Evolutionary conservation across 2,329 filamentous ascomycete species (phyloP).

Genomic region (Pestalotiopsis sp.): DNA sequence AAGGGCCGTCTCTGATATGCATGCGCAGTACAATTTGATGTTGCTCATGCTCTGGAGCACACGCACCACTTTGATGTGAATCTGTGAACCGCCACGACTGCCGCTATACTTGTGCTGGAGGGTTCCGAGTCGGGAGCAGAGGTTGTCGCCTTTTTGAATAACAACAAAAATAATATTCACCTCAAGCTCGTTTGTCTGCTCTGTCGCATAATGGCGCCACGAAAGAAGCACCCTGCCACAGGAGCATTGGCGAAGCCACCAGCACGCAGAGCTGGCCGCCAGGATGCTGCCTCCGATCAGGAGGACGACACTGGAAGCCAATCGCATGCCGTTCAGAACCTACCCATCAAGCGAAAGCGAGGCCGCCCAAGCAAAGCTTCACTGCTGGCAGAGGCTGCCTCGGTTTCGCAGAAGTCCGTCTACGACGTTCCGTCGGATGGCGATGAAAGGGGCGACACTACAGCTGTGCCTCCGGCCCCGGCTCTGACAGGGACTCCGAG

Average conservation of each 20-base stretch:
- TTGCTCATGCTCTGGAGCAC: too few relatives aligned
- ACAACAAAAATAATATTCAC: background rate
- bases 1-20: too few relatives aligned
- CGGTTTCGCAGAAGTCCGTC: background rate
- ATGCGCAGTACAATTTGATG: too few relatives aligned
- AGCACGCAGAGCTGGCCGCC: background rate
- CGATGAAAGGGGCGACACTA: conserved; percentile 1
- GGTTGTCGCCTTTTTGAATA: too few relatives aligned
- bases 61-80: too few relatives aligned
- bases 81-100: too few relatives aligned
- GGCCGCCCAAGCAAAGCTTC: conserved; percentile 13
- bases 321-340: background rate
- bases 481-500: background rate
- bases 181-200: background rate
- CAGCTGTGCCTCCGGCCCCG: background rate
- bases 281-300: background rate
- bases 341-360: conserved; percentile 9
- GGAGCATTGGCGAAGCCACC: background rate
- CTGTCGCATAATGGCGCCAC: background rate
- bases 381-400: background rate
- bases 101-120: too few relatives aligned
- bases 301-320: background rate
- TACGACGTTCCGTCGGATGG: conserved; percentile 16
- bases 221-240: background rate
- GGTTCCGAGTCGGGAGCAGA: too few relatives aligned